Evolutionary conservation across 805 yeast genomes (phyloP).

Genomic region (Candida awuae): DNA sequence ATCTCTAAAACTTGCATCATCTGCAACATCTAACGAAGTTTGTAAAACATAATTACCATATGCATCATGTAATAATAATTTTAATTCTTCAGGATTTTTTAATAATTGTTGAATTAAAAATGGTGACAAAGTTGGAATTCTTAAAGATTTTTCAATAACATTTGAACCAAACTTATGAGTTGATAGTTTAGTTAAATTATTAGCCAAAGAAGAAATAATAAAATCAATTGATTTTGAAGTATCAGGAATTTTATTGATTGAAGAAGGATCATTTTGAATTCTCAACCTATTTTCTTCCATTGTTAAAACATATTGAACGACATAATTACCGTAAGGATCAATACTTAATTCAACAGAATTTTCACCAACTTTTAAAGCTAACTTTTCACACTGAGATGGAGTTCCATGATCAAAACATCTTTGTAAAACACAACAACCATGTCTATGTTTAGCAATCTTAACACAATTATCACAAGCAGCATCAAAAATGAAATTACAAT

Average conservation of each 20-base stretch:
- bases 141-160: slow-evolving; percentile 48
- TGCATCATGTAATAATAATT: slow-evolving; percentile 45
- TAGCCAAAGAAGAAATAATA: slow-evolving; percentile 25
- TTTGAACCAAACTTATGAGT: slow-evolving; percentile 56
- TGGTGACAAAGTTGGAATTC: slow-evolving; percentile 40
- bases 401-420: slow-evolving; percentile 90
- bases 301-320: slow-evolving; percentile 78
- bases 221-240: slow-evolving; percentile 25
- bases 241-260: slow-evolving; percentile 22
- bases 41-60: slow-evolving; percentile 54
- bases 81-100: slow-evolving; percentile 28
- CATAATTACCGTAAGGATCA: slow-evolving; percentile 96
- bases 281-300: slow-evolving; percentile 31
- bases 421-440: slow-evolving; percentile 95
- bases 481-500: slow-evolving; percentile 83
- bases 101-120: slow-evolving; percentile 38
- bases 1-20: slow-evolving; percentile 41
- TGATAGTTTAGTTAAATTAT: slow-evolving; percentile 32
- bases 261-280: slow-evolving; percentile 21
- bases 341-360: slow-evolving; percentile 63
- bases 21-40: slow-evolving; percentile 51
- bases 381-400: slow-evolving; percentile 53
- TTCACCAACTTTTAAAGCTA: slow-evolving; percentile 60
- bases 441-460: slow-evolving; percentile 88
- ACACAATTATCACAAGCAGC: slow-evolving; percentile 68